A percentile compares a stretch with the other conserved stretches of the same genome.
Evolutionary conservation across 1,139 yeast genomes (phyloP).

Genomic region (Geotrichum klebahnii): DNA sequence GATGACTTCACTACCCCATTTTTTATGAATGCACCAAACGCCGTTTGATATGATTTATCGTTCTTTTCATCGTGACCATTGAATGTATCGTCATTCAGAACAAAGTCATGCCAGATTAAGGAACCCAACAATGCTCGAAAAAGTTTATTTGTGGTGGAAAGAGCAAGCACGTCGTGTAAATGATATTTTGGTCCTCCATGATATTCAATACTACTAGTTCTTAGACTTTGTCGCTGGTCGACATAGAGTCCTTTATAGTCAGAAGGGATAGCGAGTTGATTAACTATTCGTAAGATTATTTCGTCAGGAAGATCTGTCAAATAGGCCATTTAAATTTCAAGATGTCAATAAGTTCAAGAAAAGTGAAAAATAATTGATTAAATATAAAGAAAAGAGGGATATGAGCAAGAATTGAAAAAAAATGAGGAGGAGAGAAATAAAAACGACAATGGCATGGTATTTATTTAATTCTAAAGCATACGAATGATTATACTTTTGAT

Average conservation of each 20-base stretch:
- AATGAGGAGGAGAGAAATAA: too few relatives aligned
- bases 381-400: not conserved
- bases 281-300: not conserved
- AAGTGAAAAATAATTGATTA: too few relatives aligned
- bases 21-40: not conserved
- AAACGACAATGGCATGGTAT: too few relatives aligned
- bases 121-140: not conserved
- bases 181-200: not conserved
- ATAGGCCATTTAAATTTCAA: not conserved
- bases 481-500: too few relatives aligned
- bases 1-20: not conserved
- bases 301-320: not conserved
- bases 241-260: constrained; percentile 3
- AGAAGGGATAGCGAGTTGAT: not conserved
- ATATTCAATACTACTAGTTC: not conserved
- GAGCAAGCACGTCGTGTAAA: not conserved
- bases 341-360: not conserved
- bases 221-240: not conserved
- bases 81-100: not conserved
- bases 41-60: not conserved
- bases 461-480: too few relatives aligned
- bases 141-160: not conserved
- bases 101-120: constrained; percentile 6
- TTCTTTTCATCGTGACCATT: not conserved
- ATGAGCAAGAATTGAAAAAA: not conserved